phyloP scores from a whole-genome alignment of 768 basidiomycete genomes.

The Lentinula sp. region DNA sequence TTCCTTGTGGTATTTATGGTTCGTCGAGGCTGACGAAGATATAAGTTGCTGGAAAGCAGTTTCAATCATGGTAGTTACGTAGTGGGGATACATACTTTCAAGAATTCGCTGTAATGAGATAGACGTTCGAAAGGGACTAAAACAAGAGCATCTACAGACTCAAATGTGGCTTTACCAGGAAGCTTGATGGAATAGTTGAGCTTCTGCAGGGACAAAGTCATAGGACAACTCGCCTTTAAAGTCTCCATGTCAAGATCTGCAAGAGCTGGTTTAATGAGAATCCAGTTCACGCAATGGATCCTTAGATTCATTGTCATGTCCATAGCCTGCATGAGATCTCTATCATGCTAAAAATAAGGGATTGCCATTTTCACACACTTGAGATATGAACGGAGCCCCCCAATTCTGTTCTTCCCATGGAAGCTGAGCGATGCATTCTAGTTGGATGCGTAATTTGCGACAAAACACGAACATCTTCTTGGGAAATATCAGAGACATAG shows the following conservation, averaged over 20 bases:
- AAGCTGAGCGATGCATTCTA: slow-evolving; percentile 3
- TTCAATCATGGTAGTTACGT: not conserved
- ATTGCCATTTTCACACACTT: not conserved
- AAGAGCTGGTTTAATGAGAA: not conserved
- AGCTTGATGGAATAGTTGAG: not conserved
- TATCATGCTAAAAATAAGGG: not conserved
- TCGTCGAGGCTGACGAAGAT: not conserved
- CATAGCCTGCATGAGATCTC: not conserved
- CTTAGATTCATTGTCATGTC: slow-evolving; percentile 3
- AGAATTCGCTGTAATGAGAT: not conserved
- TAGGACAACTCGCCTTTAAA: not conserved
- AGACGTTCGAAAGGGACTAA: not conserved
- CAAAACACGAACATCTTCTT: slow-evolving; percentile 6
- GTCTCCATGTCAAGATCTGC: not conserved
- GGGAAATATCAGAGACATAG: slow-evolving; percentile 1
- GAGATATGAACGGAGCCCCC: slow-evolving; percentile 5
- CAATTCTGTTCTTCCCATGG: slow-evolving; percentile 7
- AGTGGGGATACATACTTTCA: not conserved
- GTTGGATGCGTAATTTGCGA: slow-evolving; percentile 5
- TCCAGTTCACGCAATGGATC: slow-evolving; percentile 7
- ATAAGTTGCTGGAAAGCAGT: not conserved
- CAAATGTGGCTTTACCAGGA: not conserved
- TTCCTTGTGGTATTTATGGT: not conserved
- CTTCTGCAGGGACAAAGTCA: not conserved
- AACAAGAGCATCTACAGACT: not conserved